A percentile compares a stretch with the other conserved stretches of the same genome.
phyloP scores from a whole-genome alignment of 176 grass and related monocot species.

The Thalia dealbata region DNA sequence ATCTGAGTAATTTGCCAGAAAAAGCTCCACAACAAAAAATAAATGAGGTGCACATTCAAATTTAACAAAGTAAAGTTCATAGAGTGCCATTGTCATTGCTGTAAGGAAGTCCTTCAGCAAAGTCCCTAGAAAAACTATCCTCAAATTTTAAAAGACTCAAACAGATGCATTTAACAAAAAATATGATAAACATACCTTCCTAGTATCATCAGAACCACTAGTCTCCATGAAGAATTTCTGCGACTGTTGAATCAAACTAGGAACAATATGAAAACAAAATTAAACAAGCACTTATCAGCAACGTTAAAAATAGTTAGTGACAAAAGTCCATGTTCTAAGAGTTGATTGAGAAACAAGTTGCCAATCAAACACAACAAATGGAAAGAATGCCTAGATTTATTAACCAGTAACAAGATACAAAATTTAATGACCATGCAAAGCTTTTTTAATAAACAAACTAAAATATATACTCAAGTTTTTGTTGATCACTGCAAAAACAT shows the following conservation, averaged over 20 bases:
- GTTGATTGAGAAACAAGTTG: not conserved
- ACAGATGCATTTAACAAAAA: not conserved
- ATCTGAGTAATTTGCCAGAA: not conserved
- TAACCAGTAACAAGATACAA: not conserved
- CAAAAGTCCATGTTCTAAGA: not conserved
- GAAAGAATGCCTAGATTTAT: not conserved
- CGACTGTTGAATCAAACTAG: slow-evolving; percentile 78
- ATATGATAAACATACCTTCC: slow-evolving; percentile 43
- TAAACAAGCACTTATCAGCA: not conserved
- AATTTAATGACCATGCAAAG: not conserved
- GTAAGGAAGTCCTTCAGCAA: not conserved
- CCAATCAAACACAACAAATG: not conserved
- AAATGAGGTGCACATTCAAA: not conserved
- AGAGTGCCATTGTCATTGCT: not conserved
- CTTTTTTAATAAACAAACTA: no score
- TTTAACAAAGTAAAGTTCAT: not conserved
- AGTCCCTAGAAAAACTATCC: not conserved
- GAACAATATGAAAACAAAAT: not conserved
- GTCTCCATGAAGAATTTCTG: slow-evolving; percentile 66
- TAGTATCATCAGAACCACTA: slow-evolving; percentile 36
- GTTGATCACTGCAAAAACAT: no score
- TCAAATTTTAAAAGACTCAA: slow-evolving; percentile 10
- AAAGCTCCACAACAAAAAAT: not conserved
- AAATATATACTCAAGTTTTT: no score
- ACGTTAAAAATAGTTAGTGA: not conserved